Conservation (phyloP, 495 filamentous ascomycete genomes). For the Penicillium simplicissimum region DNA sequence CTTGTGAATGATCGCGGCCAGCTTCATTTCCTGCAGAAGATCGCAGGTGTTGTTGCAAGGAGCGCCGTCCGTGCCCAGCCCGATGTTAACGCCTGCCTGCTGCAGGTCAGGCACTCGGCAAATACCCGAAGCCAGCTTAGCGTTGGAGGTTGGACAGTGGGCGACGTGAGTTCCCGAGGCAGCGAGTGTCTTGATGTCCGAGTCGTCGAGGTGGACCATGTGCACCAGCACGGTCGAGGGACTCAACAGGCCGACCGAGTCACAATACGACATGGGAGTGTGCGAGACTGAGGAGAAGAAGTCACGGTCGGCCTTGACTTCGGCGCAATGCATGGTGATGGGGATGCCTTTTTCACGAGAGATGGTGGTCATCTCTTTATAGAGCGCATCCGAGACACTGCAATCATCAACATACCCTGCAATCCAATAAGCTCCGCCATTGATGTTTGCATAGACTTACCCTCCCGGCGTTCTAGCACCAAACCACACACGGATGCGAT, state of each 20-base stretch:
- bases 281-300: slow-evolving; percentile 44
- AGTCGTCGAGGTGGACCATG: slow-evolving; percentile 50
- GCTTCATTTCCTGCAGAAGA: slow-evolving; percentile 53
- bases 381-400: slow-evolving; percentile 47
- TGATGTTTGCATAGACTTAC: slow-evolving; percentile 21
- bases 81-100: slow-evolving; percentile 39
- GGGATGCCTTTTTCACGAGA: slow-evolving; percentile 45
- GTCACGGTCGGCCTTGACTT: slow-evolving; percentile 39
- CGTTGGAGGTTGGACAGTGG: slow-evolving; percentile 53
- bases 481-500: slow-evolving; percentile 53
- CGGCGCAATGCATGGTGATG: slow-evolving; percentile 46
- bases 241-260: slow-evolving; percentile 41
- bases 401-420: slow-evolving; percentile 2
- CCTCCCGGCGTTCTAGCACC: slow-evolving; percentile 52
- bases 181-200: slow-evolving; percentile 41
- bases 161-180: slow-evolving; percentile 47
- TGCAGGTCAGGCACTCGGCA: slow-evolving; percentile 46
- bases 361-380: slow-evolving; percentile 47
- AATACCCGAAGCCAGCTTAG: slow-evolving; percentile 52
- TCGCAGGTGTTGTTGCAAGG: slow-evolving; percentile 55
- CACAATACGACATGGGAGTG: slow-evolving; percentile 47
- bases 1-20: slow-evolving; percentile 54
- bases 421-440: neutral
- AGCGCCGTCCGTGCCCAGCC: slow-evolving; percentile 51
- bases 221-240: slow-evolving; percentile 44